Evolutionary conservation across 441 rosid species (phyloP).

Genomic region (Heliophila coronopifolia): DNA sequence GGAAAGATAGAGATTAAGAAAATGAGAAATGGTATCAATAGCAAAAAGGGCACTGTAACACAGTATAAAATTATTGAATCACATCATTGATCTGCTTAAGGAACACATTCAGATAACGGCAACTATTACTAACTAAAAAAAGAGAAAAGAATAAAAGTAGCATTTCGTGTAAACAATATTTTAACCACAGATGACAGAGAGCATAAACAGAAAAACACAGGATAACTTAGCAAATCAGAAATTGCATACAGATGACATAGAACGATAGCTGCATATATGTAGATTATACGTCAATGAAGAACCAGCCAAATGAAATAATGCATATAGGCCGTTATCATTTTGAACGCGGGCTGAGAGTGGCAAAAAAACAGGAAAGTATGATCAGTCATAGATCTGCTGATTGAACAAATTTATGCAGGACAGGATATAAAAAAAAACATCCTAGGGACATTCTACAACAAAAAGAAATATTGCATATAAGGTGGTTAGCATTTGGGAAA

Average conservation of each 20-base stretch:
- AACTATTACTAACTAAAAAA: background rate
- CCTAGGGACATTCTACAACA: background rate
- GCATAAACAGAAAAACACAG: conserved; percentile 5
- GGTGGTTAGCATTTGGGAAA: background rate
- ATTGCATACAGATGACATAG: background rate
- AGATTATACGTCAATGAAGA: too few relatives aligned
- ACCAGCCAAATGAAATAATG: background rate
- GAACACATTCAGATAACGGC: conserved; percentile 3
- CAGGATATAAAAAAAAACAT: background rate
- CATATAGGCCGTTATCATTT: background rate
- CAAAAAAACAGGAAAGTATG: background rate
- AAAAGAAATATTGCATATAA: background rate
- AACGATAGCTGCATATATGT: too few relatives aligned
- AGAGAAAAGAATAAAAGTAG: background rate
- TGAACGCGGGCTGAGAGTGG: background rate
- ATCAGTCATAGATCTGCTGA: background rate
- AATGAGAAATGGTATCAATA: conserved; percentile 12
- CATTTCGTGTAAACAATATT: background rate
- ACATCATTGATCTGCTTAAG: conserved; percentile 1
- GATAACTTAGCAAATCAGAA: conserved; percentile 2
- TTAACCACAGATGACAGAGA: background rate
- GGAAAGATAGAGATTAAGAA: conserved; percentile 17
- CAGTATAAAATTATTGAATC: background rate
- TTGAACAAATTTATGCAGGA: background rate
- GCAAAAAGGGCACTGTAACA: background rate